Percentiles rank a stretch among this genome's conserved stretches.
Evolutionary conservation across 345 rosid genomes (phyloP).

Genomic region (Populus ilicifolia): DNA sequence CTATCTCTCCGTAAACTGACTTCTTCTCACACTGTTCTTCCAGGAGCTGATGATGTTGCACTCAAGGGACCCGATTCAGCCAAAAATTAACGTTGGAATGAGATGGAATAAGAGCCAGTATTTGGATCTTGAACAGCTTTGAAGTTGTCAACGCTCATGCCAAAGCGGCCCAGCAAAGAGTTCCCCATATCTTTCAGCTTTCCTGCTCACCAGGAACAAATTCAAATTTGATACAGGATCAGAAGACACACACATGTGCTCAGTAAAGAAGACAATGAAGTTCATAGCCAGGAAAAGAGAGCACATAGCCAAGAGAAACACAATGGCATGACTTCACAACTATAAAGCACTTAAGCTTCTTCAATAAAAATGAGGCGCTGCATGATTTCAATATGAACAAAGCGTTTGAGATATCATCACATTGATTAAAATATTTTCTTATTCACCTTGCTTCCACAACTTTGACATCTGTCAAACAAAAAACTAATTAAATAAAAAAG

Average conservation of each 20-base stretch:
- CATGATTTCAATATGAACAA: neutral
- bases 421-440: neutral
- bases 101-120: slow-evolving; percentile 83
- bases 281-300: neutral
- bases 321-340: neutral
- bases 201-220: slow-evolving; percentile 37
- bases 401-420: neutral
- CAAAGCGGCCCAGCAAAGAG: slow-evolving; percentile 74
- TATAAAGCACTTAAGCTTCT: neutral
- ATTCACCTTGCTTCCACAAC: neutral
- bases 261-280: neutral
- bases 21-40: neutral
- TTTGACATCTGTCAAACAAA: too few relatives aligned
- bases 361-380: neutral
- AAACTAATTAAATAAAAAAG: neutral
- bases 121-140: slow-evolving; percentile 95
- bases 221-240: neutral
- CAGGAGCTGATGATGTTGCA: neutral
- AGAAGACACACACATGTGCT: neutral
- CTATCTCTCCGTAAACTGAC: neutral
- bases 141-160: slow-evolving; percentile 93
- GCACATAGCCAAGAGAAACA: neutral
- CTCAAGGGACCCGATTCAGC: neutral
- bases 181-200: slow-evolving; percentile 94
- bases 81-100: slow-evolving; percentile 50